Evolutionary conservation across 1,284 basidiomycete species (phyloP).

Genomic region (Clitocybe nebularis): DNA sequence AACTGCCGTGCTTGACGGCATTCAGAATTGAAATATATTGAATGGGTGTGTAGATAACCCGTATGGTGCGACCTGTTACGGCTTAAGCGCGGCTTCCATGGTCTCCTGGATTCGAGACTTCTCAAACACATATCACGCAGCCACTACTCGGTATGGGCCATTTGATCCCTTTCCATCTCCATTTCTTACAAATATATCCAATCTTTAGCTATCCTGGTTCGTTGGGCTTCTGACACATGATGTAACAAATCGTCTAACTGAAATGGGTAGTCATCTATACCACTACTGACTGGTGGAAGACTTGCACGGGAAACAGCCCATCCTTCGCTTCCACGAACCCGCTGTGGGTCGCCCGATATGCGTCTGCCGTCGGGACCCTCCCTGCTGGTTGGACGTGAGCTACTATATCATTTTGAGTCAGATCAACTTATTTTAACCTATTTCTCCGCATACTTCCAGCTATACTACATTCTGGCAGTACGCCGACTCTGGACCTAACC

Average conservation of each 20-base stretch:
- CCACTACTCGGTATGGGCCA: constrained; percentile 33
- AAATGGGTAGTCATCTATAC: constrained; percentile 12
- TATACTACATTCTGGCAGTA: constrained; percentile 44
- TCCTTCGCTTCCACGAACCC: constrained; percentile 11
- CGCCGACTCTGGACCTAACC: constrained; percentile 20
- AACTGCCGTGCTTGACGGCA: neutral
- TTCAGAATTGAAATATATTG: constrained; percentile 4
- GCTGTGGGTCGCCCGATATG: constrained; percentile 13
- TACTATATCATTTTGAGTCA: too few species aligned
- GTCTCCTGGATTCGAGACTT: constrained; percentile 62
- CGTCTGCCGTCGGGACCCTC: constrained; percentile 8
- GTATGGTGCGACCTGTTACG: constrained; percentile 52
- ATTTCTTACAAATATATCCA: too few species aligned
- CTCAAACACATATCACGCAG: constrained; percentile 54
- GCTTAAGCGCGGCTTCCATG: constrained; percentile 48
- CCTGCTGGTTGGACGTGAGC: constrained; percentile 11
- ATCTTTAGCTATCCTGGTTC: constrained; percentile 12
- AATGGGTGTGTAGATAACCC: constrained; percentile 45
- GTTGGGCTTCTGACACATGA: neutral
- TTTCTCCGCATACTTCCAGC: constrained; percentile 23
- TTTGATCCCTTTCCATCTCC: too few species aligned
- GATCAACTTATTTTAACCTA: neutral
- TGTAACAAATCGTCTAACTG: neutral
- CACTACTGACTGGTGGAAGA: constrained; percentile 15
- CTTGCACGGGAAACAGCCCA: constrained; percentile 12